Base-by-base conservation (phyloP, 331 rosid genomes). In the Spiraea crenata region DNA sequence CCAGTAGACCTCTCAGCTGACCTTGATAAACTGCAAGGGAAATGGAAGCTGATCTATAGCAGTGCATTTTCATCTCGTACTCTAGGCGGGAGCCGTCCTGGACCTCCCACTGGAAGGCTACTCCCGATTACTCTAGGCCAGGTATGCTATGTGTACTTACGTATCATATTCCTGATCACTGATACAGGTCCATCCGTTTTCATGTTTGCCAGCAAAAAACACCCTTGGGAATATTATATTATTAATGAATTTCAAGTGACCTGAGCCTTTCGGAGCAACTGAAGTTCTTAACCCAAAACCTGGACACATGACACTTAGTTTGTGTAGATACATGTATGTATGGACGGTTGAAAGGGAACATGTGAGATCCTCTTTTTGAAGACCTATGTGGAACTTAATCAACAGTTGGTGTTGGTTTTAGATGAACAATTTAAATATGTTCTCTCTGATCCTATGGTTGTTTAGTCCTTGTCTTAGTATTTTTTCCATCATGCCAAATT, bases 31-130 rank as follows among this genome's bases (percentile, higher is more conserved):
- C 79, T 93, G 82, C 99, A 93, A 80, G 99, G 99, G 47, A 87
- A 89, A 85, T 93, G 99, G 97, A 93, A 86, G 81, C 76, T 93
- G 58, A 82, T 91, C 67, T 91, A 91, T 71, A 93, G 97, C 85
- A 93, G 99, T 60, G 95, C 95, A 35, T 93, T 89, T 80, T 91
- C 99, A 3, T 83, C 97, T 61, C 91, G 90, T 3, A 89, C 99
- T 16, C 82, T 89, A 1, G 99, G 97, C 15, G 97, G 99, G 45
- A 89, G 96, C 77, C 97, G 99, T 45, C 99, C 99, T 60, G 97
- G 97, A 58, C 99, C 90, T 80, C 97, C 97, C 80, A 80, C 73
- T 0, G 80, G 97, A 86, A 91, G 96, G 66, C 86, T 93, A 49
- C 96, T 93, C 80, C 99, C 99, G 31, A 80, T 93, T 67, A 87